Evolutionary conservation across 163 green algal genomes (phyloP), one percentile per base, ranked within the genome.

Genomic region (Scenedesmus sp.): DNA sequence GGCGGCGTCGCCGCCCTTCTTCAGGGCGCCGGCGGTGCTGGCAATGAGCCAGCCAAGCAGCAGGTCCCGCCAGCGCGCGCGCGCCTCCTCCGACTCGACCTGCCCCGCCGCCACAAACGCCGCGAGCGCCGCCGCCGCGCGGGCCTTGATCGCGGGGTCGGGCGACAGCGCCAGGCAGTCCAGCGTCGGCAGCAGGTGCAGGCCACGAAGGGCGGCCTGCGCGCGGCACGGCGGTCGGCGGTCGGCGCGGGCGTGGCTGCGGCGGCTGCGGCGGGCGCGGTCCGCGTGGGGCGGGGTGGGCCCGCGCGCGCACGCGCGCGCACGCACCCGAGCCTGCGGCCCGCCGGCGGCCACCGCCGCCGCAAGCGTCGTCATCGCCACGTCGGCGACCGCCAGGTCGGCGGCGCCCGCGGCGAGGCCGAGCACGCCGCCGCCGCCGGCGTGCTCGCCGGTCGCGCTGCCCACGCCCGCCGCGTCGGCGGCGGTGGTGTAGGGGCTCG

Each of bases 321-420:
- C n/a, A n/a, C 45, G 26, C 54, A 66, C 70, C 39, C 45, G 53
- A 31, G 80, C 77, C 14, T 62, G 56, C 9, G 57, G 39, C 1
- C 78, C 78, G 44, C 78, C 83, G 4, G 58, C 24, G 0, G 31
- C 54, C 24, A 80, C 66, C 24, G 70, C 78, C 26, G 70, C 50
- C 6, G 63, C 56, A 36, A 95, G 88, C 42, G 79, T 85, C 63
- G 82, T 66, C n/a, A 96, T 85, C 2, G 91, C 84, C 28, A 65
- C 54, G 22, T 77, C 77, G 11, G 86, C 88, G 60, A 93, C 84
- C 39, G 56, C 53, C 33, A 62, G 70, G 50, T 94, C 69, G 58
- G 47, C 69, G 58, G 69, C 69, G 20, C 69, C 54, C 56, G 53
- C 69, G 36, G 53, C 29, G 24, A 60, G 34, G 36, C 69, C 69